Evolutionary conservation across 192 early-diverging fungal genomes (phyloP), one percentile per base, ranked within the genome.

Genomic region (Entrophospora sp.): DNA sequence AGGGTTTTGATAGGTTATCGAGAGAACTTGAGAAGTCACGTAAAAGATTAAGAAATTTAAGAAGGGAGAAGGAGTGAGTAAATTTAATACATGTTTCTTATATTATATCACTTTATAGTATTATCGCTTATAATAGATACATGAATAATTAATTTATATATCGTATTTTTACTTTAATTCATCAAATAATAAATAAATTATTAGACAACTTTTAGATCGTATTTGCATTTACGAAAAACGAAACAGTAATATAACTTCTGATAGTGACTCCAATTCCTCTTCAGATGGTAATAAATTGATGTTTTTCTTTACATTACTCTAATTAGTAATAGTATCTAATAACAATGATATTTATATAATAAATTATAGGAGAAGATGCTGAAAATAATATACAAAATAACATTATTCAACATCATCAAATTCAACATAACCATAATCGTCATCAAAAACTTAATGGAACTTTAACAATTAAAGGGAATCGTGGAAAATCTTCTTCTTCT

Each of bases 1-100:
- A 66, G 51, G 64, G 42, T 13, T 25, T 27, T 27, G 64, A 66
- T 35, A 52, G 28, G 27, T 22, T 66, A 38, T 20, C 27, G 18
- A 55, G 20, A 42, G 64, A 66, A 55, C 52, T 66, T 8, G 64
- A 66, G 4, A 42, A 51, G n/a, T 42, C 64, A 18, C 48, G 52
- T 28, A 66, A 66, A 49, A 25, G 64, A 5, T 55, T 66, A 18
- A 52, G 34, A 49, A 37, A 49, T 24, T 49, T 66, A 14, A 66
- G 55, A 55, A 42, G 34, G n/a, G 64, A 66, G 28, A 66, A 66
- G 38, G 64, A 66, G 64, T 66, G 32, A 5, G 51, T 56, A 8
- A 16, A 30, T 25, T 18, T 42, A 27, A 32, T 43, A 1, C 22
- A 13, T 51, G 12, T 5, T 53, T 14, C 9, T 18, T 8, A 32